Evolutionary conservation across 495 filamentous ascomycete species (phyloP), one percentile per base, ranked within the genome.

Genomic region (Melanomma pulvis-pyrius): DNA sequence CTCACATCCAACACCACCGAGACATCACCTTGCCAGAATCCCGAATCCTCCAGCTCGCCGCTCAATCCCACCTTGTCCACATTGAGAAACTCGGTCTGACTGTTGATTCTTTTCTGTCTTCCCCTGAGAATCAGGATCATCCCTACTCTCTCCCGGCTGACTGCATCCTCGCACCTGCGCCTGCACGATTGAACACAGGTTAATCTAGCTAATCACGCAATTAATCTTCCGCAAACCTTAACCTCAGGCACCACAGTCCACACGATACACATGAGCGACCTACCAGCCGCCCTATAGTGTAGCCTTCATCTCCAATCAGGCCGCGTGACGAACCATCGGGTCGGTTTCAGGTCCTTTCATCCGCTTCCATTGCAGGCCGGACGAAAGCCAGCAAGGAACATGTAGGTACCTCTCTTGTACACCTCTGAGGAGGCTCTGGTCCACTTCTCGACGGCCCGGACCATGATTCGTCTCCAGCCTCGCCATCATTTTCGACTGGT

Each of bases 401-500:
- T 15, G 17, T 44, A 44, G 8, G n/a, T n/a, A n/a, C n/a, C n/a
- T n/a, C n/a, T n/a, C n/a, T n/a, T n/a, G n/a, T n/a, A n/a, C n/a
- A n/a, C n/a, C n/a, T n/a, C n/a, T n/a, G n/a, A n/a, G n/a, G n/a
- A n/a, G n/a, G 54, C 30, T 22, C n/a, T 2, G 17, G 8, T 25
- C 39, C 39, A n/a, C n/a, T n/a, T 55, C 25, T 17, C 15, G 25
- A 29, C n/a, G 44, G 30, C 46, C 30, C 4, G 32, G 53, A 24
- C 59, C 25, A 36, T 9, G 2, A 32, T 24, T 15, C 17, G 19
- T 26, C 19, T 49, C 5, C 32, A 28, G 17, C n/a, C 58, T 34
- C 24, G 34, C 72, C 75, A 77, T 71, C 82, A 80, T 74, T 77
- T 82, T 70, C 83, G 79, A 59, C 82, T 86, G 46, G 91, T 86